Evolutionary conservation across 1,139 yeast genomes (phyloP).

Genomic region (Nakaseomyces delphensis): DNA sequence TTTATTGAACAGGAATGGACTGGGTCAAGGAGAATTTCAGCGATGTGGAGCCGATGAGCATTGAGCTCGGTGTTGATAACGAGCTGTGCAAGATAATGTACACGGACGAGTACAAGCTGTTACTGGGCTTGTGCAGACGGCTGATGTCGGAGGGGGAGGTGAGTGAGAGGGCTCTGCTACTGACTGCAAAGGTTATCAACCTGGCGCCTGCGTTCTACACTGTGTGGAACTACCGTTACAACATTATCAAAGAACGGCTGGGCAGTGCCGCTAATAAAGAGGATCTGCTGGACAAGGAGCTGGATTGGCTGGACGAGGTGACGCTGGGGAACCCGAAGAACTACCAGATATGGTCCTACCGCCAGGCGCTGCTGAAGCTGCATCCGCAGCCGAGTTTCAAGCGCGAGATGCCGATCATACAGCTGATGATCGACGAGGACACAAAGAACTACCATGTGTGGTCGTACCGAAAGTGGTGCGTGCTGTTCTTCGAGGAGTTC

Average conservation of each 20-base stretch:
- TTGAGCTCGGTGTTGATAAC: conserved; percentile 34
- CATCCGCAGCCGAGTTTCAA: conserved; percentile 36
- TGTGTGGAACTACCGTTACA: conserved; percentile 72
- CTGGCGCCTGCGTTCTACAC: conserved; percentile 86
- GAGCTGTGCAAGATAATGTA: conserved; percentile 70
- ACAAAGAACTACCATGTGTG: conserved; percentile 92
- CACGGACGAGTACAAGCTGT: conserved; percentile 54
- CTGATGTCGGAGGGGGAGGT: conserved; percentile 53
- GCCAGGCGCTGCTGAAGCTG: conserved; percentile 49
- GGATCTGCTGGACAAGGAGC: conserved; percentile 37
- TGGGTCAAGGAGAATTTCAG: conserved; percentile 3
- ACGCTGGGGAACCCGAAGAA: conserved; percentile 78
- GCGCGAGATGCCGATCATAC: conserved; percentile 56
- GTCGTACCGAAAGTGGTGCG: conserved; percentile 83
- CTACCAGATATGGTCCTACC: conserved; percentile 93
- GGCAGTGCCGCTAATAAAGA: conserved; percentile 27
- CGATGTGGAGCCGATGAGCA: conserved; percentile 15
- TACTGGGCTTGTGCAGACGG: conserved; percentile 57
- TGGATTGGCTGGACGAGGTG: conserved; percentile 69
- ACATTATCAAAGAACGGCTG: conserved; percentile 37
- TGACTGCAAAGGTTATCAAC: conserved; percentile 56
- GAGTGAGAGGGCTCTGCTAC: conserved; percentile 59
- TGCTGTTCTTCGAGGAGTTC: conserved; percentile 44
- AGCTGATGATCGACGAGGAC: conserved; percentile 65
- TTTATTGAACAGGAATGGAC: background rate